Percentiles rank a stretch among this genome's conserved stretches.
phyloP scores from a whole-genome alignment of 768 basidiomycete genomes.

The Podaxis pistillaris region DNA sequence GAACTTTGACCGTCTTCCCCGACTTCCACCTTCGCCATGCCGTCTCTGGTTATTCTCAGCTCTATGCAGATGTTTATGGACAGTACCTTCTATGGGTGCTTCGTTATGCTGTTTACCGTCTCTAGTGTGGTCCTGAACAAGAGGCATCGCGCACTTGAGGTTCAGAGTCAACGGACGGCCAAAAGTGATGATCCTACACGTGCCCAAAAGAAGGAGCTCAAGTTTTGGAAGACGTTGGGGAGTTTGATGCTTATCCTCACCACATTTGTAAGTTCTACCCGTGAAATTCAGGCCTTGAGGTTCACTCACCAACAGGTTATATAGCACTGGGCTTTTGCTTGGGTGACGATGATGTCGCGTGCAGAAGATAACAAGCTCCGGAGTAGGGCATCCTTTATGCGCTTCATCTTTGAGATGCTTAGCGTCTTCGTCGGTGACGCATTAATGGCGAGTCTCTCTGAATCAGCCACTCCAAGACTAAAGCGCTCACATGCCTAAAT shows the following conservation, averaged over 20 bases:
- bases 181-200: background rate
- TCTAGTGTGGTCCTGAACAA: slow-evolving; percentile 2
- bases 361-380: background rate
- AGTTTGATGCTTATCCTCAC: slow-evolving; percentile 1
- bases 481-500: background rate
- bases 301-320: background rate
- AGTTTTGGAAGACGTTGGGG: slow-evolving; percentile 1
- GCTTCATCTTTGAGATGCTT: slow-evolving; percentile 1
- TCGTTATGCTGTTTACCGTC: slow-evolving; percentile 1
- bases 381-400: slow-evolving; percentile 3
- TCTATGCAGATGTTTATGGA: slow-evolving; percentile 4
- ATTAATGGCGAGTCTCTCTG: background rate
- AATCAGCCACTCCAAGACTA: background rate
- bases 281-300: background rate
- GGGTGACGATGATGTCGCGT: background rate
- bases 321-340: slow-evolving; percentile 3
- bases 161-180: background rate
- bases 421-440: slow-evolving; percentile 1
- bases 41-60: background rate
- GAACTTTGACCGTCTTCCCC: background rate
- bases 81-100: slow-evolving; percentile 4
- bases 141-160: background rate
- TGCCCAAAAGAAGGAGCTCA: background rate
- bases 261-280: background rate
- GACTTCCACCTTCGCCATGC: background rate